Conservation (phyloP, 2,329 filamentous ascomycete species). For the Exophiala dermatitidis region DNA sequence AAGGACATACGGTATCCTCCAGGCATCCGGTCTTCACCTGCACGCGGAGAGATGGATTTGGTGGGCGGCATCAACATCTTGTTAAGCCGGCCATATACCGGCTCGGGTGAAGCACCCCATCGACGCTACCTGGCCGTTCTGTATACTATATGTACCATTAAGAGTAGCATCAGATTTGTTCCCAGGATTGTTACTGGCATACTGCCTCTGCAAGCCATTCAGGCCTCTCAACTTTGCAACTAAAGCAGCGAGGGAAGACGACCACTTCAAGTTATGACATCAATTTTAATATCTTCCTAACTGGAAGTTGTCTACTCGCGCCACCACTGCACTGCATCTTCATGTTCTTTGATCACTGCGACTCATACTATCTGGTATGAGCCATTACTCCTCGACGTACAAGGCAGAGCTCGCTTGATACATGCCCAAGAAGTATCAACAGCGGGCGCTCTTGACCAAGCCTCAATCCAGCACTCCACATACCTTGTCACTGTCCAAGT, state of each 20-base stretch:
- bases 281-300: no score
- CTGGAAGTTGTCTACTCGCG: not conserved
- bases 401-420: not conserved
- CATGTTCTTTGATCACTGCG: no score
- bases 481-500: slow-evolving; percentile 32
- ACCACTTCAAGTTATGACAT: no score
- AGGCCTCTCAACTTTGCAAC: no score
- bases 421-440: slow-evolving; percentile 44
- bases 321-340: not conserved
- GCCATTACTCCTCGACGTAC: not conserved
- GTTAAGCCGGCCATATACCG: no score
- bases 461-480: slow-evolving; percentile 37
- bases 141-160: not conserved
- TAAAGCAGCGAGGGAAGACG: no score
- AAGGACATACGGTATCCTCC: no score
- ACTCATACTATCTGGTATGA: not conserved
- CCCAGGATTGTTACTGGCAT: not conserved
- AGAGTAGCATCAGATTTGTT: not conserved
- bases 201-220: no score
- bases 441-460: slow-evolving; percentile 35
- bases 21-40: no score
- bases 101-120: no score
- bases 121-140: not conserved
- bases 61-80: no score
- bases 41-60: no score